Base-by-base conservation (phyloP, 148 eudicot species). In the Dianthus caryophyllus region DNA sequence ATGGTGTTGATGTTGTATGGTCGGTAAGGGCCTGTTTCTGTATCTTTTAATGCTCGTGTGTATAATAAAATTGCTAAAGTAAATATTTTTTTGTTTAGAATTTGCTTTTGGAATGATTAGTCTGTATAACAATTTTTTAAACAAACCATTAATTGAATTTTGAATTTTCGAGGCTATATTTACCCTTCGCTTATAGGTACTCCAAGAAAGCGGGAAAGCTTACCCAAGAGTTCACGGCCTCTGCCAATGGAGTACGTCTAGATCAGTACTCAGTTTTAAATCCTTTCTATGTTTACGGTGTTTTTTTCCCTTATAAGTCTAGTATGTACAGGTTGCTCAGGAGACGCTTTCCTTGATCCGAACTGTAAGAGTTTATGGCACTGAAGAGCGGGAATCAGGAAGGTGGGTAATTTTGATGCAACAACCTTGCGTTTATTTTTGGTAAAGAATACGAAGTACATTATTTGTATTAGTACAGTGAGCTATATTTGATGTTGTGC, bases 341-440 rank as follows among this genome's bases (percentile, higher is more conserved):
- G 98, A 94, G 76, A 94, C 97, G 58, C 65, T 87, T 41, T 94
- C 98, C 74, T 71, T 93, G 79, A 83, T 93, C 82, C 84, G 98
- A 73, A 93, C 98, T 59, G 91, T 93, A 61, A 87, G 98, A 68
- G 98, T 94, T 48, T 94, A 94, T 81, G 97, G 97, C 78, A 86
- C 98, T 12, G 96, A 94, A 84, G 69, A 80, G 52, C 87, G 70
- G 70, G 98, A 94, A 90, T 67, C 81, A 66, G 75, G 76, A 79
- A 94, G 98, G 98, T 94, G 71, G 38, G 53, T 36, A 44, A 44
- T 41, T 39, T 41, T 41, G n/a, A 41, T 9, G 44, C 44, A 4
- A 41, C 44, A 9, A 5, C 44, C 44, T 41, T 41, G 10, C 44
- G 10, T 41, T 1, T 41, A 41, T 41, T 41, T n/a, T n/a, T 4